Percentiles rank a stretch among this genome's conserved stretches.
These are phyloP conservation scores for Carpinus fangiana DNA, from an alignment of 306 rosid genomes.

Conservation along the genomic window DNA sequence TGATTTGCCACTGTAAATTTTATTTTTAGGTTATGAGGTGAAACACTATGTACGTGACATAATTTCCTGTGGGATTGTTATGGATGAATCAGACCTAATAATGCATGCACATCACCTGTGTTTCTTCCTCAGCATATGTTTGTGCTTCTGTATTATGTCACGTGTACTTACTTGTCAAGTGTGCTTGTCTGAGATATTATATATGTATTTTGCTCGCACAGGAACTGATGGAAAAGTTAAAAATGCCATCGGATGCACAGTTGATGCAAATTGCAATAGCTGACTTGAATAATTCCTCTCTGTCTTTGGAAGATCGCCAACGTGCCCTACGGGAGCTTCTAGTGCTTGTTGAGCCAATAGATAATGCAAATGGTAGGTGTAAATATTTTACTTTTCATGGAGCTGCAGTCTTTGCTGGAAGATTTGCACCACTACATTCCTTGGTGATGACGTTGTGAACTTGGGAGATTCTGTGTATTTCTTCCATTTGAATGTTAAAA, in stretches of 20 bases:
- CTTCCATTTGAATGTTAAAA: not conserved
- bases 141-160: not conserved
- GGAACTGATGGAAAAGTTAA: constrained; percentile 74
- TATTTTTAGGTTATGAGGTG: not conserved
- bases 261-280: constrained; percentile 72
- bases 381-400: constrained; percentile 8
- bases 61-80: not conserved
- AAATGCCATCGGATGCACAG: constrained; percentile 74
- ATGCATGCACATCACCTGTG: not conserved
- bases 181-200: constrained; percentile 6
- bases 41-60: not conserved
- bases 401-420: not conserved
- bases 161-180: not conserved
- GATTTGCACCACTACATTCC: not conserved
- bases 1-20: not conserved
- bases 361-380: constrained; percentile 77
- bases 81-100: not conserved
- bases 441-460: not conserved
- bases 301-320: constrained; percentile 67
- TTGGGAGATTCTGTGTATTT: not conserved
- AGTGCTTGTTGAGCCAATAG: constrained; percentile 76
- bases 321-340: constrained; percentile 81
- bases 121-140: not conserved
- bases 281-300: constrained; percentile 72
- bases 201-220: constrained; percentile 25